Evolutionary conservation across 108 stramenopile genomes (phyloP).

Genomic region (Cyclotella cryptica): DNA sequence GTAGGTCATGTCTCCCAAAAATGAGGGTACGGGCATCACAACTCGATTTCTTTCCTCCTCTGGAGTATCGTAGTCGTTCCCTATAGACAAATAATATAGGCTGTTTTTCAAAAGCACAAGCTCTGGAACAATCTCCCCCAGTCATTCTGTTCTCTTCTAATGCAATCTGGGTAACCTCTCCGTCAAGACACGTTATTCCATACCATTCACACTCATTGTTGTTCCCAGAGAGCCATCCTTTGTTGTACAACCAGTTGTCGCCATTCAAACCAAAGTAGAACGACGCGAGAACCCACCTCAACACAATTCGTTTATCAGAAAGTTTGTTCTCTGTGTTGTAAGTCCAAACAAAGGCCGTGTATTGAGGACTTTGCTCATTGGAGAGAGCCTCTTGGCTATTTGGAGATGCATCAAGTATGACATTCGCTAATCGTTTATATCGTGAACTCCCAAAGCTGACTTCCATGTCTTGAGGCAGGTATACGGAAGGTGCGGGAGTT

Average conservation of each 20-base stretch:
- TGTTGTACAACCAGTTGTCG: slow-evolving; percentile 35
- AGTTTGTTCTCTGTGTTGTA: slow-evolving; percentile 20
- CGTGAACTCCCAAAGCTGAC: slow-evolving; percentile 13
- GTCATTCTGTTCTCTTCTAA: slow-evolving; percentile 42
- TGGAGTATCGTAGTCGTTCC: slow-evolving; percentile 46
- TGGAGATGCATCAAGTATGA: slow-evolving; percentile 35
- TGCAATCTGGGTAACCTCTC: slow-evolving; percentile 25
- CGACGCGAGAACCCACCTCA: slow-evolving; percentile 59
- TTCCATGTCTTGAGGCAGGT: slow-evolving; percentile 29
- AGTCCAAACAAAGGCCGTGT: slow-evolving; percentile 29
- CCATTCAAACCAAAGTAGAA: slow-evolving; percentile 58
- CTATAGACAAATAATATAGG: slow-evolving; percentile 37
- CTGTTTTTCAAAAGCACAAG: slow-evolving; percentile 20
- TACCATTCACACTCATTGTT: slow-evolving; percentile 64
- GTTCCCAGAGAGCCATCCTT: slow-evolving; percentile 53
- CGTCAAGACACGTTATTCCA: slow-evolving; percentile 48
- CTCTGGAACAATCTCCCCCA: slow-evolving; percentile 39
- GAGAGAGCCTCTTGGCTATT: slow-evolving; percentile 19
- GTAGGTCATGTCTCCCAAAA: slow-evolving; percentile 32
- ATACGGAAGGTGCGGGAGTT: slow-evolving; percentile 8
- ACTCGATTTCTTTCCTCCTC: slow-evolving; percentile 30
- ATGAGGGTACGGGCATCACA: slow-evolving; percentile 36
- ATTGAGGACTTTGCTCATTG: slow-evolving; percentile 34
- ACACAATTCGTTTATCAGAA: slow-evolving; percentile 30
- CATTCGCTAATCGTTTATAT: slow-evolving; percentile 13